Evolutionary conservation across 805 yeast species (phyloP).

Genomic region (Candida arabinofermentans): DNA sequence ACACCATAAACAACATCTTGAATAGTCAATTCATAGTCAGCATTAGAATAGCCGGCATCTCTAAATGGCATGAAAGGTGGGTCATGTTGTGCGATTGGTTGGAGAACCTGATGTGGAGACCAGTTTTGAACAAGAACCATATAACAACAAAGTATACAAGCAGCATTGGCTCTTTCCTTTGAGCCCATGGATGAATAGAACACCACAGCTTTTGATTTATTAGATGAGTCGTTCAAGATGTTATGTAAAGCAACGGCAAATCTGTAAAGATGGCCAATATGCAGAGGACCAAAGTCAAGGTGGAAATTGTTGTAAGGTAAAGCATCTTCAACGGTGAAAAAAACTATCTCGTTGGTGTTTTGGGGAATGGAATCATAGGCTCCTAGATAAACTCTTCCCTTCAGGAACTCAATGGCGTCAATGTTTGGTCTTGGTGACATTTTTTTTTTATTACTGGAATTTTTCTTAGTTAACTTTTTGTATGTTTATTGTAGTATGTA

Average conservation of each 20-base stretch:
- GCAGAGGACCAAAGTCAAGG: constrained; percentile 94
- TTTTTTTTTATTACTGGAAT: no score
- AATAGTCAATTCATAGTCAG: constrained; percentile 89
- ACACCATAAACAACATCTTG: constrained; percentile 95
- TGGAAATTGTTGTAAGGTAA: constrained; percentile 94
- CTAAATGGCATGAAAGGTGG: constrained; percentile 94
- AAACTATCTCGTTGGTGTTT: constrained; percentile 71
- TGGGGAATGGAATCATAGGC: constrained; percentile 78
- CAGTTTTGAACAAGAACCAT: constrained; percentile 94
- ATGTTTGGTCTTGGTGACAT: constrained; percentile 26
- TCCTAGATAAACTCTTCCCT: constrained; percentile 79
- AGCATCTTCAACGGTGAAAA: constrained; percentile 89
- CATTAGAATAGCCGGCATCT: constrained; percentile 95
- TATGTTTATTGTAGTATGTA: no score
- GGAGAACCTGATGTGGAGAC: constrained; percentile 97
- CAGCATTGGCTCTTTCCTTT: constrained; percentile 85
- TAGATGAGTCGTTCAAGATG: constrained; percentile 77
- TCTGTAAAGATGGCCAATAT: constrained; percentile 87
- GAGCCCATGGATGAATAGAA: constrained; percentile 83
- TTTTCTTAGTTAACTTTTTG: no score
- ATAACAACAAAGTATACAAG: constrained; percentile 89
- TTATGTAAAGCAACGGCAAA: constrained; percentile 95
- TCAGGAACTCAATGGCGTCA: constrained; percentile 36
- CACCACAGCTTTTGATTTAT: constrained; percentile 85
- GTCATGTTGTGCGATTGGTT: constrained; percentile 86